Evolutionary conservation across 345 rosid species (phyloP).

Genomic region (Lumnitzera littorea): DNA sequence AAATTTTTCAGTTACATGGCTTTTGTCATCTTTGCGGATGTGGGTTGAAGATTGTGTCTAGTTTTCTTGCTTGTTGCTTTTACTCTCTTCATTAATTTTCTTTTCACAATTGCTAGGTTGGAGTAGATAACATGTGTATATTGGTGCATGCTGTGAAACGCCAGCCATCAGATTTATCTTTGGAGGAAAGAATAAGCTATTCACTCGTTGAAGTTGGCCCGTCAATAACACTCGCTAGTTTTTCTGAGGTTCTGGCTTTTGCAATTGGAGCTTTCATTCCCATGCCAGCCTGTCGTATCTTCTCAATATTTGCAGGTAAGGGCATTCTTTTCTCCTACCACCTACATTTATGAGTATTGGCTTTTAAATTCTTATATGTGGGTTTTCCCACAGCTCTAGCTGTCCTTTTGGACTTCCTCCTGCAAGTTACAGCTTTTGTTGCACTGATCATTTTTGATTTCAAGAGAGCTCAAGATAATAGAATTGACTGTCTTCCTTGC

Average conservation of each 20-base stretch:
- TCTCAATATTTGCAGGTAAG: constrained; percentile 95
- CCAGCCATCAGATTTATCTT: constrained; percentile 54
- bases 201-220: constrained; percentile 98
- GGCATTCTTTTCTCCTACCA: background rate
- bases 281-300: constrained; percentile 98
- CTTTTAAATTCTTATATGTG: background rate
- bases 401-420: constrained; percentile 53
- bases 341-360: constrained; percentile 1
- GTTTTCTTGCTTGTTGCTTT: background rate
- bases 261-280: constrained; percentile 92
- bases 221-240: constrained; percentile 91
- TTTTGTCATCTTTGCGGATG: no score
- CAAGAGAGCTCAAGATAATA: constrained; percentile 41
- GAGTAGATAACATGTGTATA: constrained; percentile 99
- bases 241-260: constrained; percentile 93
- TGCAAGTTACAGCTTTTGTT: constrained; percentile 61
- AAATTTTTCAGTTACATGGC: no score
- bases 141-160: constrained; percentile 96
- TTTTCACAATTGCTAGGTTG: constrained; percentile 45
- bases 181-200: constrained; percentile 82
- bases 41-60: background rate
- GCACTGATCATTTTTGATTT: constrained; percentile 50
- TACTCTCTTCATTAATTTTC: constrained; percentile 1
- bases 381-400: constrained; percentile 38
- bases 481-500: constrained; percentile 57